A percentile compares a stretch with the other conserved stretches of the same genome.
phyloP scores from a whole-genome alignment of 192 early-diverging fungal species.

The Backusella morwellensis region DNA sequence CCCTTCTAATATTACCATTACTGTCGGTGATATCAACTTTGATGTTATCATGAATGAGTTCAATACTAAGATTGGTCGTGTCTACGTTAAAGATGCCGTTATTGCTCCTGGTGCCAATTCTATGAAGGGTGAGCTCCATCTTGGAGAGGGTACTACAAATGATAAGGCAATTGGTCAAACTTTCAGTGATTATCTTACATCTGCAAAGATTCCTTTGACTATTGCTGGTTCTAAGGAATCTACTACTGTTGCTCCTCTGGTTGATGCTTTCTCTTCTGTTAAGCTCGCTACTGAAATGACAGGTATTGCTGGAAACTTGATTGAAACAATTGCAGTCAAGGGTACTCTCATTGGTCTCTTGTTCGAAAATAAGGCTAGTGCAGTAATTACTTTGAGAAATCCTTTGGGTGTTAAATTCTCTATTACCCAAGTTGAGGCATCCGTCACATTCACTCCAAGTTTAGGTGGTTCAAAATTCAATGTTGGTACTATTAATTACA shows the following conservation, averaged over 20 bases:
- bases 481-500: constrained; percentile 18
- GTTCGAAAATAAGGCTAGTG: neutral
- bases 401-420: constrained; percentile 22
- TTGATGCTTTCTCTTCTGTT: constrained; percentile 42
- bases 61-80: constrained; percentile 39
- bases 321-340: constrained; percentile 27
- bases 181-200: constrained; percentile 44
- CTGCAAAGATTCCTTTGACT: constrained; percentile 32
- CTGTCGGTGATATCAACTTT: constrained; percentile 44
- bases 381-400: constrained; percentile 20
- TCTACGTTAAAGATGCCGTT: constrained; percentile 35
- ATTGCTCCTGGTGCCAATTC: constrained; percentile 44
- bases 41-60: constrained; percentile 31
- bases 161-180: constrained; percentile 32
- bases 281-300: constrained; percentile 35
- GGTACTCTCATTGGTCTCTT: constrained; percentile 5
- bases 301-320: constrained; percentile 42
- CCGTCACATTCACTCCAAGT: neutral
- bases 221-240: constrained; percentile 40
- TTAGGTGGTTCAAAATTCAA: neutral
- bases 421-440: constrained; percentile 8
- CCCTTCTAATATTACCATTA: constrained; percentile 52
- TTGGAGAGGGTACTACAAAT: constrained; percentile 26
- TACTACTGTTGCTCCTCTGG: constrained; percentile 40
- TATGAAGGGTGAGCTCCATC: constrained; percentile 34